A percentile compares a stretch with the other conserved stretches of the same genome.
phyloP scores from a whole-genome alignment of 768 basidiomycete genomes.

The Leccinellum rugosiceps region DNA sequence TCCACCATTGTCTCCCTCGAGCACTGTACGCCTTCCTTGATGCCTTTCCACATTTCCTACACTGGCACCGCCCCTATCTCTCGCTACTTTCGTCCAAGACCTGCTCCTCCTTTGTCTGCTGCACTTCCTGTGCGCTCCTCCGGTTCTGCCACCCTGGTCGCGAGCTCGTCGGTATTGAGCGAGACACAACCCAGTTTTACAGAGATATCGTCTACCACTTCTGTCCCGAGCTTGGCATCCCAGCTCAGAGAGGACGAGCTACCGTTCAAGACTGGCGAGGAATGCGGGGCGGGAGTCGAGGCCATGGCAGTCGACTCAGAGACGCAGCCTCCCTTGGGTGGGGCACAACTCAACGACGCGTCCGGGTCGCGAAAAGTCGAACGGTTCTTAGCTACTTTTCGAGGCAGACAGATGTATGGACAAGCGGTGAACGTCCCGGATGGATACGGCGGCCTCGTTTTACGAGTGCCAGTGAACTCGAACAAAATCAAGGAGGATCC shows the following conservation, averaged over 20 bases:
- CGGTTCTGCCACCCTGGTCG: slow-evolving; percentile 13
- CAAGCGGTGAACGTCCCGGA: slow-evolving; percentile 55
- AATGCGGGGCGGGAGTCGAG: not conserved
- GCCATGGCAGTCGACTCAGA: slow-evolving; percentile 4
- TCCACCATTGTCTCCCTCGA: slow-evolving; percentile 24
- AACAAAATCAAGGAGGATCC: slow-evolving; percentile 16
- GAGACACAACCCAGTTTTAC: slow-evolving; percentile 5
- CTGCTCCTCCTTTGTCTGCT: slow-evolving; percentile 23
- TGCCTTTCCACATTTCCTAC: slow-evolving; percentile 80
- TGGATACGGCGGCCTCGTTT: slow-evolving; percentile 67
- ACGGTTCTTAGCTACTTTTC: slow-evolving; percentile 58
- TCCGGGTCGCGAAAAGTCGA: not conserved
- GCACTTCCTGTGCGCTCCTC: slow-evolving; percentile 6
- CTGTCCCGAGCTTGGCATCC: not conserved
- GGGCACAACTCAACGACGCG: not conserved
- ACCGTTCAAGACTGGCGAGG: not conserved
- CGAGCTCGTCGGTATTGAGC: slow-evolving; percentile 7
- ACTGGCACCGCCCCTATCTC: slow-evolving; percentile 70
- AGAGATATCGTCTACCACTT: slow-evolving; percentile 5
- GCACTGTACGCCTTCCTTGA: slow-evolving; percentile 61
- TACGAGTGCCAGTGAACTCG: slow-evolving; percentile 33
- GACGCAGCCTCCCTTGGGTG: slow-evolving; percentile 10
- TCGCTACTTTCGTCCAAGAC: slow-evolving; percentile 63
- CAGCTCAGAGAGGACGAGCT: not conserved
- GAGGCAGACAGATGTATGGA: slow-evolving; percentile 74